Evolutionary conservation across 805 yeast genomes (phyloP).

Genomic region (Saccharomyces eubayanus): DNA sequence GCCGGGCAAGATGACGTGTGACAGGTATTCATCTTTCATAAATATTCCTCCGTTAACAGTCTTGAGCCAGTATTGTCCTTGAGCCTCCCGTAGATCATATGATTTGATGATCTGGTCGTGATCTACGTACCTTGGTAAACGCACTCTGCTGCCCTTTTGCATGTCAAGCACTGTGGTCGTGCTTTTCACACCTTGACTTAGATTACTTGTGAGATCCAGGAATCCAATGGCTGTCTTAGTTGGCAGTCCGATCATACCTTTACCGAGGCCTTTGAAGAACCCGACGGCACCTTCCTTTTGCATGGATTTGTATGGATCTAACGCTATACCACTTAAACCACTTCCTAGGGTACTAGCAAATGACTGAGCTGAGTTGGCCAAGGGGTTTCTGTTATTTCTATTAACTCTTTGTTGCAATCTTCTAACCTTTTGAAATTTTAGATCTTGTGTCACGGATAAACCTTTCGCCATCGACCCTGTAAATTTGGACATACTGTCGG

Average conservation of each 20-base stretch:
- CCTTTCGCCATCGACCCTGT: slow-evolving; percentile 96
- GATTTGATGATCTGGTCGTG: slow-evolving; percentile 64
- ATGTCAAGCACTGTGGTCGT: slow-evolving; percentile 86
- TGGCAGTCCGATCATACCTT: slow-evolving; percentile 91
- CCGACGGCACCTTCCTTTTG: slow-evolving; percentile 84
- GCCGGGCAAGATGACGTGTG: slow-evolving; percentile 78
- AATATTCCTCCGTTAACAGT: slow-evolving; percentile 72
- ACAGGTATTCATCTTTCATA: slow-evolving; percentile 66
- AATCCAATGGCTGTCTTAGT: slow-evolving; percentile 95
- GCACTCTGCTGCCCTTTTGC: slow-evolving; percentile 65
- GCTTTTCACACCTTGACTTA: slow-evolving; percentile 87
- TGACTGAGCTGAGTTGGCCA: slow-evolving; percentile 81
- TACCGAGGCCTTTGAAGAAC: slow-evolving; percentile 87
- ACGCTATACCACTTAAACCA: slow-evolving; percentile 84
- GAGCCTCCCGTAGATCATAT: slow-evolving; percentile 73
- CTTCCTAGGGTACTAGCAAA: slow-evolving; percentile 79
- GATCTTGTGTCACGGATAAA: slow-evolving; percentile 79
- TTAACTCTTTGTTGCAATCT: slow-evolving; percentile 67
- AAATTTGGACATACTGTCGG: slow-evolving; percentile 86
- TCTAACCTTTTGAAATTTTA: slow-evolving; percentile 73
- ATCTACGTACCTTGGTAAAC: slow-evolving; percentile 72
- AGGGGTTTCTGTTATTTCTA: slow-evolving; percentile 75
- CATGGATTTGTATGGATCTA: slow-evolving; percentile 87
- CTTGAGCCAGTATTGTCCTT: slow-evolving; percentile 91
- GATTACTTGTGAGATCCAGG: slow-evolving; percentile 84